Evolutionary conservation across 2,329 filamentous ascomycete species (phyloP), one percentile per base, ranked within the genome.

Genomic region (Colletotrichum sansevieriae): DNA sequence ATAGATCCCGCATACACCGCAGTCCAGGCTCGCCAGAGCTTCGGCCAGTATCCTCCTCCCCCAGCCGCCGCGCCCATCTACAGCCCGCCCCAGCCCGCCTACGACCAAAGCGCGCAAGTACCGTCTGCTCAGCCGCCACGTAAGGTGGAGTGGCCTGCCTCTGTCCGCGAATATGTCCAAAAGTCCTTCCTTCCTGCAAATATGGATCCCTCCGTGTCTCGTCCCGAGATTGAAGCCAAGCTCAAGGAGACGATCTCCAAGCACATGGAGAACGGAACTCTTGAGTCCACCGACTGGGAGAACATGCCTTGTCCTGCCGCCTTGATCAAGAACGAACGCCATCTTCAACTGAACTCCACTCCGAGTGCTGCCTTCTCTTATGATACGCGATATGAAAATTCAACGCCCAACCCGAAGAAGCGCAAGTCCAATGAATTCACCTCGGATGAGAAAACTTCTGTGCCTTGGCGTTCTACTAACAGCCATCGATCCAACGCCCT

Each of bases 121-220:
- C 41, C 66, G 72, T 72, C 74, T 70, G 71, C 75, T 51, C 73
- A 77, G 68, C 73, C 78, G 25, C 78, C 81, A 71, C 81, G 85
- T 76, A 93, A 91, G 82, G 90, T 91, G 74, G 89, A 92, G 74
- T 98, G 94, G 91, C 91, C 94, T 37, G 83, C 88, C 49, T 88
- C 91, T n/a, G 93, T 98, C 69, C 92, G 94, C 74, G 85, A 87
- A 72, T 98, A 98, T 81, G 95, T 98, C 37, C 91, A 94, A 75
- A 90, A 94, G 76, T 95, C 94, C 29, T 98, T 98, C 78, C 89
- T 92, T 58, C 87, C 89, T 29, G 87, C 90, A 67, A 92, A 94
- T 76, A 83, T 90, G 72, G 86, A 92, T 71, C 75, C 86, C 5
- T 85, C 87, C 44, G 87, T 95, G 52, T 79, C 83, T 58, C 87